Percentiles rank a stretch among this genome's conserved stretches.
phyloP scores from a whole-genome alignment of 805 yeast genomes.

The Starmerella kuoi region DNA sequence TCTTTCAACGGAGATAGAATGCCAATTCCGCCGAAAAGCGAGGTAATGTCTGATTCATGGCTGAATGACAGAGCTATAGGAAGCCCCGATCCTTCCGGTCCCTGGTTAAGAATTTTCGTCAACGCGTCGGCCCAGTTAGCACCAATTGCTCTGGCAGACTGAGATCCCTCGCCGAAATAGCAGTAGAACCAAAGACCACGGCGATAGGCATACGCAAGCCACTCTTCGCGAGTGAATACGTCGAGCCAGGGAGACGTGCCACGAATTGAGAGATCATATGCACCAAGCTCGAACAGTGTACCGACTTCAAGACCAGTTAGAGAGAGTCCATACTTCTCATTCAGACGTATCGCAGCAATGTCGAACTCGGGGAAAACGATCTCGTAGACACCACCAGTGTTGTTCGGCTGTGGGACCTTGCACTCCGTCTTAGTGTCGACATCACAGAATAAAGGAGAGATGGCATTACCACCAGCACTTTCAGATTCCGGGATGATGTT shows the following conservation, averaged over 20 bases:
- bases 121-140: constrained; percentile 40
- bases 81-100: constrained; percentile 25
- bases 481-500: constrained; percentile 37
- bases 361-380: constrained; percentile 17
- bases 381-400: not conserved
- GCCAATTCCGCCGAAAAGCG: constrained; percentile 39
- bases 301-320: constrained; percentile 33
- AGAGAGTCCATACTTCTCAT: constrained; percentile 27
- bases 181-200: constrained; percentile 23
- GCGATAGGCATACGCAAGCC: constrained; percentile 23
- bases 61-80: constrained; percentile 39
- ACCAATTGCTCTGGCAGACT: constrained; percentile 29
- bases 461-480: constrained; percentile 25
- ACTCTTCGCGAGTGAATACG: constrained; percentile 25
- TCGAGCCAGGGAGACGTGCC: constrained; percentile 36
- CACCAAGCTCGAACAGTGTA: constrained; percentile 37
- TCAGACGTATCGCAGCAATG: constrained; percentile 22
- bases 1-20: constrained; percentile 30
- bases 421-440: constrained; percentile 12
- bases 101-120: constrained; percentile 34
- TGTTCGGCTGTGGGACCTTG: not conserved
- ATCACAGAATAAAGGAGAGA: constrained; percentile 16
- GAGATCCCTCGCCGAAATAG: constrained; percentile 26
- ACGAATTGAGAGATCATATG: constrained; percentile 39
- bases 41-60: constrained; percentile 48